Conservation (phyloP, 441 rosid species). For the Populus hybrid region DNA sequence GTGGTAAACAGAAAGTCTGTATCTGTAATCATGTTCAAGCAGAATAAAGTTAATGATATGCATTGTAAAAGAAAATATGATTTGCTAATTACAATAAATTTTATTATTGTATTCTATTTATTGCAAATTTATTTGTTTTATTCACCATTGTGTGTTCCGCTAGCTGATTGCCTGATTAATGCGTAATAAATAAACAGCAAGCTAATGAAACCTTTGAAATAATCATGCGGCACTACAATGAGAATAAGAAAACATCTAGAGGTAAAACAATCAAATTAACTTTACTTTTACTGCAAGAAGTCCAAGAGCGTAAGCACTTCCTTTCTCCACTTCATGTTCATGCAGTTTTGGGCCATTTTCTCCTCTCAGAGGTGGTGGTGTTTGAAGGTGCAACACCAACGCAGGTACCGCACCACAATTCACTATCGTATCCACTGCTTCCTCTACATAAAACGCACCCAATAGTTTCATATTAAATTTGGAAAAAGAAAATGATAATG, state of each 20-base stretch:
- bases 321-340: conserved; percentile 92
- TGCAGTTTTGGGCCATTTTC: conserved; percentile 44
- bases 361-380: conserved; percentile 49
- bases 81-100: background rate
- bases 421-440: conserved; percentile 76
- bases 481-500: background rate
- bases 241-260: background rate
- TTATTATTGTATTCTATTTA: too few species aligned
- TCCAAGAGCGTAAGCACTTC: conserved; percentile 84
- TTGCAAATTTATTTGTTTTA: background rate
- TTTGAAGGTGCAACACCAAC: conserved; percentile 72
- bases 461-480: background rate
- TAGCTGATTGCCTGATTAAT: background rate
- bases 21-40: background rate
- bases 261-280: background rate
- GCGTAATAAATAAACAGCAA: background rate
- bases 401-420: conserved; percentile 88
- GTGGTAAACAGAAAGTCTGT: background rate
- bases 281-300: conserved; percentile 86
- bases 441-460: conserved; percentile 53
- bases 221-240: background rate
- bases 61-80: background rate
- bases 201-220: background rate
- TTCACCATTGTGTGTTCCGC: background rate
- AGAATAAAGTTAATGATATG: background rate